Evolutionary conservation across 148 eudicot genomes (phyloP), one percentile per base, ranked within the genome.

Genomic region (Rhododendron molle): DNA sequence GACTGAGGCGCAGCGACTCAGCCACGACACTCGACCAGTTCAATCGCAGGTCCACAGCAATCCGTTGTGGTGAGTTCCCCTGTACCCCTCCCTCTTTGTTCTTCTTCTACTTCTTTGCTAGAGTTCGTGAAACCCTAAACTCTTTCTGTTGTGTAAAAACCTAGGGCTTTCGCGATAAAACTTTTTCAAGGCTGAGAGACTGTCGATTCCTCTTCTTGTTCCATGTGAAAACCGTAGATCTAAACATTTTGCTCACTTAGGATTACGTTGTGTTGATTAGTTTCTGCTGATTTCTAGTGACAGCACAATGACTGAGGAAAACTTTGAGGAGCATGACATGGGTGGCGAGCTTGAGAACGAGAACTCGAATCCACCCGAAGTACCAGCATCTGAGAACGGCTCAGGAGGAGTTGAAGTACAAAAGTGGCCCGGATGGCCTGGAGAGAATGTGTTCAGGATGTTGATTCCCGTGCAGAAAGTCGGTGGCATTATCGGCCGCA

Each of bases 251-350:
- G n/a, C 79, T 40, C 28, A 18, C 23, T 40, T 2, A 10, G 26
- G 46, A 23, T 44, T 50, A 40, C 36, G 23, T 60, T 44, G 12
- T 44, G 32, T 56, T 38, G 40, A 34, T 86, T 34, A 28, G 26
- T 40, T 40, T 54, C 30, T 84, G 49, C 50, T 67, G 44, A 58
- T 86, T 50, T 2, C n/a, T 60, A 50, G 58, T 81, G 15, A 26
- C 84, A 85, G 83, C 30, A 82, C 60, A 77, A 90, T 90, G 92
- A 89, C 89, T 14, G 91, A 89, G 76, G 90, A 85, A 82, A 87
- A 78, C 54, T 77, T 71, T 50, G 79, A 79, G 40, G 89, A 79
- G 73, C 86, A 16, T 5, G 85, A 84, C 49, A 44, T 73, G 20
- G 86, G 44, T 69, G 36, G 60, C 81, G 46, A 82, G 69, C 88